Conservation (phyloP, 176 grass and related monocot genomes). For the Canna indica region DNA sequence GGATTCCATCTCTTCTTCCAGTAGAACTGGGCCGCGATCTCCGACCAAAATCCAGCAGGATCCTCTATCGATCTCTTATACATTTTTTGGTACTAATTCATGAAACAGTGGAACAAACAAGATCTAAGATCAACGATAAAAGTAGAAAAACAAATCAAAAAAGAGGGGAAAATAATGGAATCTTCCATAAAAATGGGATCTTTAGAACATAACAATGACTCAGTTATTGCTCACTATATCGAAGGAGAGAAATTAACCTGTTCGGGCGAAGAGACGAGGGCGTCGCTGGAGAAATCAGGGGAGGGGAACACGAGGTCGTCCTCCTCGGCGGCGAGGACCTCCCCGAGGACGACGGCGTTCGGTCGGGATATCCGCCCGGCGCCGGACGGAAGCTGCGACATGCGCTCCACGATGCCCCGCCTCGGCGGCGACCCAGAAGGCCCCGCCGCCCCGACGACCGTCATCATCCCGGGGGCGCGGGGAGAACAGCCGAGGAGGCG, state of each 20-base stretch:
- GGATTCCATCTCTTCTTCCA: slow-evolving; percentile 78
- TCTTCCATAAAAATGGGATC: not conserved
- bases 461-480: not conserved
- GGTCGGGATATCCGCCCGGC: slow-evolving; percentile 41
- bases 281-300: slow-evolving; percentile 45
- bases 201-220: not conserved
- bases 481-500: not conserved
- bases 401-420: slow-evolving; percentile 33
- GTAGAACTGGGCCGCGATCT: slow-evolving; percentile 54
- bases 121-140: not conserved
- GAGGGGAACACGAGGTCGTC: slow-evolving; percentile 53
- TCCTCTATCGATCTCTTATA: slow-evolving; percentile 62
- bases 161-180: not conserved
- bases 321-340: slow-evolving; percentile 53
- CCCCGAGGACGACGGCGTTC: slow-evolving; percentile 63
- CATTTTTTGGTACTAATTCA: slow-evolving; percentile 64
- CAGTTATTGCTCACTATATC: not conserved
- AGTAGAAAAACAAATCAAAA: not conserved
- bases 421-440: not conserved
- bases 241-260: slow-evolving; percentile 30
- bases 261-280: slow-evolving; percentile 61
- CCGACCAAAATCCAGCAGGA: slow-evolving; percentile 73
- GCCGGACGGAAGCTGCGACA: slow-evolving; percentile 54
- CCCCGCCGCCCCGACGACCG: not conserved
- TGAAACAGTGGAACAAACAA: slow-evolving; percentile 15